Base-by-base conservation (phyloP, 2,329 filamentous ascomycete genomes). In the Thelonectria rubi region DNA sequence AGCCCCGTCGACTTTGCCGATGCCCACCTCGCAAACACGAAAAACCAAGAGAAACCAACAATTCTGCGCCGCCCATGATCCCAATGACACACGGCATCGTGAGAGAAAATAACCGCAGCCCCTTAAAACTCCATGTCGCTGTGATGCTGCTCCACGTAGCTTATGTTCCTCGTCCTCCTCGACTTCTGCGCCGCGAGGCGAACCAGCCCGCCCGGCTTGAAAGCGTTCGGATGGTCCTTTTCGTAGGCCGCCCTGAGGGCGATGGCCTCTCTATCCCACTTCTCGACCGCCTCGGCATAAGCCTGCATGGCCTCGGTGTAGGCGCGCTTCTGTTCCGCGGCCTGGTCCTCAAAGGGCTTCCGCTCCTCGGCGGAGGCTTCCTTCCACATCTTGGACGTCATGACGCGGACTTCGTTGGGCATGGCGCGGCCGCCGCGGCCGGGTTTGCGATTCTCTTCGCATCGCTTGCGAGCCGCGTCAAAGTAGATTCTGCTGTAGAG, bases 381-480 rank as follows among this genome's bases (percentile, higher is more conserved):
- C 69, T 91, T 92, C 95, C 95, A 99, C 89, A 95, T 94, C 73
- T 91, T 90, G 26, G 94, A 94, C 10, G 95, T 87, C 74, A 93
- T 92, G 52, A 89, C 86, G 34, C 95, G 91, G 58, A 98, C 91
- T 72, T 97, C 92, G 70, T 93, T 96, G 7, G 90, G 88, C 45
- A 86, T 83, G 1, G 88, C 80, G 67, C 69, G 70, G 4, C 90
- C 89, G 11, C 86, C 86, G 53, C 88, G 89, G 32, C 86, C 84
- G 3, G 85, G 81, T 57, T 75, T 77, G 67, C 89, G 86, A n/a
- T 85, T 86, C 54, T 89, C 86, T 63, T 91, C 87, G 71, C 90
- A 91, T 49, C 78, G 80, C 63, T 76, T 79, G 57, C 85, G 82
- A 9, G 86, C 87, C 20, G 78, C 76, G n/a, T 93, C 88, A 72